Percentiles rank a stretch among this genome's conserved stretches.
phyloP scores from a whole-genome alignment of 2,329 filamentous ascomycete genomes.

The Zasmidium citrigriseum region DNA sequence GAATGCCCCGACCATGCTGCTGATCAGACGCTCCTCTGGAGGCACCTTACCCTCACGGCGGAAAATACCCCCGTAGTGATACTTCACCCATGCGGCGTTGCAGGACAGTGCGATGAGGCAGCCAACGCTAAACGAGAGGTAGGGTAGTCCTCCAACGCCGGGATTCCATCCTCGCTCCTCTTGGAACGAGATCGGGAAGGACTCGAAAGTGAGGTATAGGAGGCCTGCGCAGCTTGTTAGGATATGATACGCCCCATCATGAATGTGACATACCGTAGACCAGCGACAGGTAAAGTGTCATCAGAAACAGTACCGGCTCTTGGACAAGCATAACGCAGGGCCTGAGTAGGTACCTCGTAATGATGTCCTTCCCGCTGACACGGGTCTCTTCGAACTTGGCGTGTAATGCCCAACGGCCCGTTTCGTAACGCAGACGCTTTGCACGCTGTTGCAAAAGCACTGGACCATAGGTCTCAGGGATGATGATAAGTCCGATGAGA shows the following conservation, averaged over 20 bases:
- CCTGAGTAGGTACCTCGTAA: constrained; percentile 38
- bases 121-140: constrained; percentile 68
- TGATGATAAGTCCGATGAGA: constrained; percentile 52
- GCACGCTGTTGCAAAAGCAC: constrained; percentile 60
- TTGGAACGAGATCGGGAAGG: constrained; percentile 79
- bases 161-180: constrained; percentile 66
- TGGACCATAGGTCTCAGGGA: constrained; percentile 60
- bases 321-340: constrained; percentile 51
- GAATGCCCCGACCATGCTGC: constrained; percentile 52
- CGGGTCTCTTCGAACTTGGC: constrained; percentile 48
- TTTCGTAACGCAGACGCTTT: constrained; percentile 53
- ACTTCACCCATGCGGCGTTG: constrained; percentile 31
- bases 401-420: constrained; percentile 60
- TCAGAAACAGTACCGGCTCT: constrained; percentile 50
- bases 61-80: constrained; percentile 46
- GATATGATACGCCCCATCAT: background rate
- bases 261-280: constrained; percentile 30
- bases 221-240: constrained; percentile 42
- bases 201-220: constrained; percentile 82
- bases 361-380: constrained; percentile 37
- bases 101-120: constrained; percentile 33
- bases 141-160: constrained; percentile 74
- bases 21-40: constrained; percentile 47
- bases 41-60: constrained; percentile 43
- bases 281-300: constrained; percentile 45